A percentile compares a stretch with the other conserved stretches of the same genome.
phyloP scores from a whole-genome alignment of 768 basidiomycete genomes.

The Boletus bicolor region DNA sequence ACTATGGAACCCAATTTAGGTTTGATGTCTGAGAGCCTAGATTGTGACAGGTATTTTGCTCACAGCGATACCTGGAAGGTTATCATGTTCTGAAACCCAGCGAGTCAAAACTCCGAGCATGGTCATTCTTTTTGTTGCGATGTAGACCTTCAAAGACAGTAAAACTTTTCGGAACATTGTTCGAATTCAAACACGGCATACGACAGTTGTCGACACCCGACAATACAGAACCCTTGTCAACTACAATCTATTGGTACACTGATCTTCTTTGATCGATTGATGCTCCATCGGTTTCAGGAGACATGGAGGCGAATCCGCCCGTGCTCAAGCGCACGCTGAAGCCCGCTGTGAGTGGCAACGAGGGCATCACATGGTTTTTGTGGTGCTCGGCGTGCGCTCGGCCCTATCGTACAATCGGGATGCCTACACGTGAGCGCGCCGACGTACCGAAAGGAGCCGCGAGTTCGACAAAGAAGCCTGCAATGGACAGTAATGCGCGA shows the following conservation, averaged over 20 bases:
- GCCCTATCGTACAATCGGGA: not conserved
- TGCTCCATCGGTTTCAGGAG: not conserved
- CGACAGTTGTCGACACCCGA: too few species aligned
- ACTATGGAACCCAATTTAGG: too few species aligned
- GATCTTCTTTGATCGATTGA: not conserved
- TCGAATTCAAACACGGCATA: too few species aligned
- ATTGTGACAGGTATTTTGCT: too few species aligned
- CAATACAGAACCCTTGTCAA: not conserved
- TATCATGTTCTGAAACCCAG: too few species aligned
- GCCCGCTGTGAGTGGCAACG: not conserved
- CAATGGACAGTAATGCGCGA: not conserved
- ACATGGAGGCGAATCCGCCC: conserved; percentile 8
- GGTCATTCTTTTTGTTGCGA: too few species aligned
- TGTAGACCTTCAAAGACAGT: too few species aligned
- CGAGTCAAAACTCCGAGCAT: too few species aligned
- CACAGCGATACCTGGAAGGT: too few species aligned
- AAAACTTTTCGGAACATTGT: too few species aligned
- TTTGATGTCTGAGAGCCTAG: too few species aligned
- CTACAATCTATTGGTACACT: not conserved
- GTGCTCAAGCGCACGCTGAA: not conserved
- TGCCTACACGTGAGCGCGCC: not conserved
- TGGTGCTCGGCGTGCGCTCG: not conserved
- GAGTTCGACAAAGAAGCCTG: conserved; percentile 19
- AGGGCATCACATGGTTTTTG: conserved; percentile 11
- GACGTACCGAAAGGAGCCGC: conserved; percentile 11